Conservation (phyloP, 2,329 filamentous ascomycete species). For the Ophiostoma montium region DNA sequence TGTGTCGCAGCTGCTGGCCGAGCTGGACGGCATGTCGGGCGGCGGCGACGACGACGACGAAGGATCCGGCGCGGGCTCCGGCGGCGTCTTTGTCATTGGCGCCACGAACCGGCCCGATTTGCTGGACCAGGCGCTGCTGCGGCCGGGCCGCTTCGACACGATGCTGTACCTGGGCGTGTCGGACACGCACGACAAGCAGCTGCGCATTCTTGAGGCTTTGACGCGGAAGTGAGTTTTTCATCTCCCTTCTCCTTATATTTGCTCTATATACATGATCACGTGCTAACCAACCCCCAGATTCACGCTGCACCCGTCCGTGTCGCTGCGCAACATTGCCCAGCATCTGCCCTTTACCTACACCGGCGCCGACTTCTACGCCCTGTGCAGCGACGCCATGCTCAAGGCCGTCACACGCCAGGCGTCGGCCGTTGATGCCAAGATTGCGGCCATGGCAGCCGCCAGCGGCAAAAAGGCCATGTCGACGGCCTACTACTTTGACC, state of each 20-base stretch:
- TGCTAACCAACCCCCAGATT: conserved; percentile 38
- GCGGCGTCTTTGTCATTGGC: conserved; percentile 91
- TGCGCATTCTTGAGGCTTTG: conserved; percentile 83
- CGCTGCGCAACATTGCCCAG: conserved; percentile 58
- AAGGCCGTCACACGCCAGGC: conserved; percentile 93
- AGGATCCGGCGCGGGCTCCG: conserved; percentile 56
- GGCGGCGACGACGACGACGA: conserved; percentile 9
- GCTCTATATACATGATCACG: not conserved
- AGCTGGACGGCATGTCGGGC: conserved; percentile 87
- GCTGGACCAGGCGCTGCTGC: conserved; percentile 74
- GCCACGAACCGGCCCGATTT: conserved; percentile 92
- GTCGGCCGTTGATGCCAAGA: conserved; percentile 67
- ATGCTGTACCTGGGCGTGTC: conserved; percentile 96
- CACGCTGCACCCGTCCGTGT: conserved; percentile 65
- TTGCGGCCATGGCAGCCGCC: conserved; percentile 49
- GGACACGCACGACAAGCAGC: conserved; percentile 92
- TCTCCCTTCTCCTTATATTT: not conserved
- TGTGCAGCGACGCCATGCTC: conserved; percentile 97
- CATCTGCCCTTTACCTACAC: conserved; percentile 90
- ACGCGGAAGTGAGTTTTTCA: conserved; percentile 64
- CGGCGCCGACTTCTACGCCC: conserved; percentile 89
- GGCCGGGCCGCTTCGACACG: conserved; percentile 91
- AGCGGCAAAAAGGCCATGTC: conserved; percentile 40
- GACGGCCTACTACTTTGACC: conserved; percentile 92
- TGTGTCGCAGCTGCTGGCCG: conserved; percentile 84